Base-by-base conservation (phyloP, 2,329 filamentous ascomycete genomes). In the Esteya vermicola region DNA sequence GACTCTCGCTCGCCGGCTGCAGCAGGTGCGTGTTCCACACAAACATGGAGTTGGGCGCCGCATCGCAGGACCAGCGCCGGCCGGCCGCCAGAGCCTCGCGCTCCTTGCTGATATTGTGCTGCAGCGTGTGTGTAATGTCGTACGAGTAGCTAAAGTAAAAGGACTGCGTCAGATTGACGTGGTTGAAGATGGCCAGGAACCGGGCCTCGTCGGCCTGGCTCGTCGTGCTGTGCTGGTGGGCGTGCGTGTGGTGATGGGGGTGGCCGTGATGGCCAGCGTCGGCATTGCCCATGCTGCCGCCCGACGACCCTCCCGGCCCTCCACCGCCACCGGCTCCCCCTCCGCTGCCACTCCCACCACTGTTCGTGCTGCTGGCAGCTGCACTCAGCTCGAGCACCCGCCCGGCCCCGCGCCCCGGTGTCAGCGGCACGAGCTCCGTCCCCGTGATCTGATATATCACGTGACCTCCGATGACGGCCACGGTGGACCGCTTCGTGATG, bases 81-180 rank as follows among this genome's bases (percentile, higher is more conserved):
- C 82, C 84, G 44, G 77, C 67, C 23, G 75, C 70, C 37, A 93
- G 60, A 3, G 79, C 76, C 36, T 73, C 68, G 30, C 91, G 73
- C 58, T 95, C 86, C 25, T 77, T 72, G 18, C 78, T 79, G 45
- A 98, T 86, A 52, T 98, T 98, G 53, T 89, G 78, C 57, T 98
- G 91, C 35, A 98, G 64, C 1, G 86, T 93, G 40, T 79, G 75
- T 1, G 91, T 98, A 49, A 96, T 82, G 55, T 98, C 85, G 61
- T 98, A 98, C 0, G 89, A 93, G 56, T 95, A 95, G 62, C 89
- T 95, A 64, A 95, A 98, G 60, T 98, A 98, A 57, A 98, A 98
- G 0, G 84, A 93, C 42, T 82, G 74, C 0, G 82, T 86, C 44
- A 98, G 63, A 56, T 98, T 91, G 25, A 98, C 68, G 49, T 93